Conservation (phyloP, 768 basidiomycete species). For the Calocybe cyanea region DNA sequence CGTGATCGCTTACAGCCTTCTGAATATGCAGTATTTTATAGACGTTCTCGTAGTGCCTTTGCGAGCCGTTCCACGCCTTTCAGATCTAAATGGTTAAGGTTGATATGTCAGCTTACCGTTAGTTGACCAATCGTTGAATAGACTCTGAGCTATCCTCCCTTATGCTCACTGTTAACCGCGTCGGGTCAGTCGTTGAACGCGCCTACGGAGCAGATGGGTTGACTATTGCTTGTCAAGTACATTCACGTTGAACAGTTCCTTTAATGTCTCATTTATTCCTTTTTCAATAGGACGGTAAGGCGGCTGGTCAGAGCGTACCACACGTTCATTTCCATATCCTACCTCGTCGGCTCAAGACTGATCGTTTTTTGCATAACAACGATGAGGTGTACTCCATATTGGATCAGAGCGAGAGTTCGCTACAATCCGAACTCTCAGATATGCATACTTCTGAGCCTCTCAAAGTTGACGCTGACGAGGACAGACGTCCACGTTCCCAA, state of each 20-base stretch:
- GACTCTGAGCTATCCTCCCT: slow-evolving; percentile 74
- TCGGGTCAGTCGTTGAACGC: slow-evolving; percentile 76
- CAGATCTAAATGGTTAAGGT: slow-evolving; percentile 46
- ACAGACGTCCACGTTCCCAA: slow-evolving; percentile 53
- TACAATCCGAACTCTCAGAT: slow-evolving; percentile 37
- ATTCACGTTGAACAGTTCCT: background rate
- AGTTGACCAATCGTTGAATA: slow-evolving; percentile 5
- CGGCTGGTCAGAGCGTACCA: slow-evolving; percentile 75
- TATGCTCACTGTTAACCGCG: slow-evolving; percentile 73
- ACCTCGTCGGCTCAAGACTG: slow-evolving; percentile 71
- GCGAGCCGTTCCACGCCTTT: slow-evolving; percentile 50
- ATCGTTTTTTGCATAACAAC: slow-evolving; percentile 58
- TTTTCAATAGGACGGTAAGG: slow-evolving; percentile 68
- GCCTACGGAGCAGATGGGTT: slow-evolving; percentile 81
- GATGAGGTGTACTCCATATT: slow-evolving; percentile 80
- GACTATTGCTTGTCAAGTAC: slow-evolving; percentile 88
- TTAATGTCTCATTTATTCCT: background rate
- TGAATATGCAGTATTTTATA: slow-evolving; percentile 19
- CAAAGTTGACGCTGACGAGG: slow-evolving; percentile 68
- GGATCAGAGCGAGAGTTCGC: slow-evolving; percentile 56
- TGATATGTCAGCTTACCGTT: too few species aligned
- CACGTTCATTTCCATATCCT: slow-evolving; percentile 97
- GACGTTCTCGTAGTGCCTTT: slow-evolving; percentile 63
- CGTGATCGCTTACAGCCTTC: background rate
- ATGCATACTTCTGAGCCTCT: slow-evolving; percentile 32